Base-by-base conservation (phyloP, 495 filamentous ascomycete genomes). In the Aspergillus nanangensis region DNA sequence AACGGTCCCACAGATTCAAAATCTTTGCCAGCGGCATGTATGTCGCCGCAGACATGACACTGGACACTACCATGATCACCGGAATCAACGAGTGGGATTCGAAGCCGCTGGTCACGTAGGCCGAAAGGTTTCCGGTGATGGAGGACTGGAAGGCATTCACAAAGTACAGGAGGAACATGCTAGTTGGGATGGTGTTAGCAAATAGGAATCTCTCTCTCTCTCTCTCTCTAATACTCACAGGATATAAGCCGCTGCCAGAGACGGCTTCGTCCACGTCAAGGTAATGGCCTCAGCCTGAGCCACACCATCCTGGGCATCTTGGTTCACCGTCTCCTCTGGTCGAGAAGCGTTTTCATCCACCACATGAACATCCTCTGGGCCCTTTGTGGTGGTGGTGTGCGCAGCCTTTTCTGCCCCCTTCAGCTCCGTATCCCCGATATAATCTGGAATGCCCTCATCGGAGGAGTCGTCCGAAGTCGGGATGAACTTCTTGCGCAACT, bases 1-100 rank as follows among this genome's bases (percentile, higher is more conserved):
- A 52, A 58, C 80, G 58, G 44, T 83, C 84, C 70, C 76, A 87
- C 20, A 83, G 64, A 53, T 89, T 82, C 55, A 87, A 69, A 32
- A 84, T 68, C 61, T 87, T 86, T 34, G 82, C 83, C 15, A 85
- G 61, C 2, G 83, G 75, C 35, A 87, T 61, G 43, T 61, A 71
- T 4, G 55, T 55, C 8, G 65, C 65, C 8, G 61, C 62, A 1
- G 65, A 45, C 43, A 69, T 59, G 27, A 55, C 70, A 34, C 69
- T 70, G 19, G 75, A 65, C 2, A 84, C 71, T 39, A 82, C 70
- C 32, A 67, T 74, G 39, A 82, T 76, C 15, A 76, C 74, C 24
- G 76, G 74, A 37, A 83, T 56, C 34, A 83, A 56, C 5, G 79
- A 82, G 54, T 84, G 81, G 5, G 68, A 65, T 17, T 74, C 63